Evolutionary conservation across 495 filamentous ascomycete species (phyloP), one percentile per base, ranked within the genome.

Genomic region (Tuber aestivum): DNA sequence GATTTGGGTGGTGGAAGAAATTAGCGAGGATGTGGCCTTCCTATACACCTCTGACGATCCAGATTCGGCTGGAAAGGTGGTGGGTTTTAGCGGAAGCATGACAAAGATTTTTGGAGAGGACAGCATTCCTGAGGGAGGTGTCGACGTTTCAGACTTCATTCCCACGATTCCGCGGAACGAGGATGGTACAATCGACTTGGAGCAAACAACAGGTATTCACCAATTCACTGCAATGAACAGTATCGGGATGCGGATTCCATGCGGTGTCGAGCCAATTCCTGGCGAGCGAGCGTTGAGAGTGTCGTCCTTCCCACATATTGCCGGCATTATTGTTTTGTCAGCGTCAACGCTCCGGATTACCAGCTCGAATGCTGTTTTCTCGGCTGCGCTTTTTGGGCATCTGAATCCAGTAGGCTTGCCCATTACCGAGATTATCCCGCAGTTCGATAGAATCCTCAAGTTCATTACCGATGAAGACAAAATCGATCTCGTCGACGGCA

Each of bases 1-100:
- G 70, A 97, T 99, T 72, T 99, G 95, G 95, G 95, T 99, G 23
- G 83, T 99, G 7, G 95, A 99, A 84, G 95, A 99, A 84, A 97
- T 99, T 72, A 93, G 93, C 73, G 95, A 99, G 85, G 94, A 99
- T 82, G 90, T 95, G 48, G 94, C 92, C 41, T 87, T 87, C 74
- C 79, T 99, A 14, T 76, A 83, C 50, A 76, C 80, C 40, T 75
- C 73, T 8, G 71, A 76, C 45, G 78, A 74, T n/a, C 71, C 77
- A 61, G 77, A 77, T 35, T 70, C 72, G 68, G 75, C 74, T 18
- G 78, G 78, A 40, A 79, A 79, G 70, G 78, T 77, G 18, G 75
- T 79, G 70, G 72, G 78, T 38, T 79, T 75, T 44, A 81, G 68
- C 41, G 94, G 93, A 71, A 87, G 87, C 48, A 87, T 97, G 23